Evolutionary conservation across 2,329 filamentous ascomycete species (phyloP), one percentile per base, ranked within the genome.

Genomic region (Harringtonia aguacate): DNA sequence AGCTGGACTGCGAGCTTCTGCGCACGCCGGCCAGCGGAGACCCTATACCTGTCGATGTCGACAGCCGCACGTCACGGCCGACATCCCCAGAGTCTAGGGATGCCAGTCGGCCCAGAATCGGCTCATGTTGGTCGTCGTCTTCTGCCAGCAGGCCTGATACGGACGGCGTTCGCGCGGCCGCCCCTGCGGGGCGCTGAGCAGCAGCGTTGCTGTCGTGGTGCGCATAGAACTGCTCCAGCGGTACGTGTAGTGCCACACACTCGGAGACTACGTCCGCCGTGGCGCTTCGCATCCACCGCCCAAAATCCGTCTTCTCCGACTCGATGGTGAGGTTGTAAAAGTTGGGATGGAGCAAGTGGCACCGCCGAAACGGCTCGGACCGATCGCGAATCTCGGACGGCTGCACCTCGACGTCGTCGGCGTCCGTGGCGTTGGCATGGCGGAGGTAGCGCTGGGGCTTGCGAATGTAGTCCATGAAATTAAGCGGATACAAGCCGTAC

Each of bases 381-480:
- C 84, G 73, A 53, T 82, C 76, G 6, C 84, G 72, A 44, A 92
- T 86, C 52, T 89, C 79, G 4, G 79, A 79, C 28, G 86, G 83
- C 52, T 90, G 82, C 3, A 90, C 73, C 55, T 89, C 84, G 36
- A 90, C 74, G 44, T 86, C 81, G 50, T 88, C 81, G 1, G 79
- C 74, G 39, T 80, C 77, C 5, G 75, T 70, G 28, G 79, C 82
- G 50, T 86, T 77, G 34, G 82, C 77, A 54, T 84, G 81, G 38
- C 86, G 80, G 10, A 92, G 67, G 56, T 84, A 90, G 50, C 82
- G 77, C 52, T 87, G 79, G 4, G 86, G 85, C 56, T 90, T 90
- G 45, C 85, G 76, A 49, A 92, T 83, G 57, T 90, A 92, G 60
- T 82, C 83, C 76, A 87, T 84, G 53, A 92, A 87, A 58, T 90